These are phyloP conservation scores for Pseudocercospora eumusae DNA, from an alignment of 2,329 filamentous ascomycete genomes.

Conservation along the genomic window DNA sequence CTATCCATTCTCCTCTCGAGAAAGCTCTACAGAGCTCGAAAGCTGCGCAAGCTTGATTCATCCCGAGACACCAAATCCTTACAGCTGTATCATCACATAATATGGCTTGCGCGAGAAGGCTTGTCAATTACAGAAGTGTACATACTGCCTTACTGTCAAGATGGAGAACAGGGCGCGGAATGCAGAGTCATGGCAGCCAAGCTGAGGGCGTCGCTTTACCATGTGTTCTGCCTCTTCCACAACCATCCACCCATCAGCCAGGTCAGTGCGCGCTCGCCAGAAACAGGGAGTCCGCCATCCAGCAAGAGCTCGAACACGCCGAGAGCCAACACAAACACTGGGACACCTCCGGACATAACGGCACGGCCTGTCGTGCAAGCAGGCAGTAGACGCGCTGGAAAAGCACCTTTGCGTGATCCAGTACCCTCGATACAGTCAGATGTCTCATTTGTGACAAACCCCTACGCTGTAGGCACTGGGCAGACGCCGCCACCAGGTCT, in stretches of 20 bases:
- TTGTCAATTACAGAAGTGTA: slow-evolving; percentile 82
- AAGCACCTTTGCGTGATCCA: slow-evolving; percentile 49
- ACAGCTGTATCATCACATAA: slow-evolving; percentile 83
- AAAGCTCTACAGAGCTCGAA: slow-evolving; percentile 79
- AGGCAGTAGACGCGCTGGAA: slow-evolving; percentile 33
- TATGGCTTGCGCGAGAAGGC: slow-evolving; percentile 93
- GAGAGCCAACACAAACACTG: slow-evolving; percentile 22
- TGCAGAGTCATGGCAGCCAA: slow-evolving; percentile 90
- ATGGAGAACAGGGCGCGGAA: slow-evolving; percentile 72
- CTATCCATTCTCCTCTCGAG: slow-evolving; percentile 84
- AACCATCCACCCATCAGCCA: slow-evolving; percentile 78
- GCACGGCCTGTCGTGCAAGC: background rate
- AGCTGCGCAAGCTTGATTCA: slow-evolving; percentile 77
- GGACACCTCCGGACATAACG: slow-evolving; percentile 22
- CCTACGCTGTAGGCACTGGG: slow-evolving; percentile 47
- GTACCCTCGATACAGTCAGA: slow-evolving; percentile 53
- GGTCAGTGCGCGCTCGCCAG: slow-evolving; percentile 42
- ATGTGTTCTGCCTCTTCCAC: slow-evolving; percentile 95
- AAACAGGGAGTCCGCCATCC: slow-evolving; percentile 31
- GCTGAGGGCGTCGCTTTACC: slow-evolving; percentile 88
- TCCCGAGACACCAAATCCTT: slow-evolving; percentile 77
- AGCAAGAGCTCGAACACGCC: slow-evolving; percentile 24
- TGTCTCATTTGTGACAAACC: slow-evolving; percentile 54
- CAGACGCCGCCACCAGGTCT: slow-evolving; percentile 44
- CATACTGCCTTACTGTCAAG: slow-evolving; percentile 71